Evolutionary conservation across 1,284 basidiomycete genomes (phyloP).

Genomic region (Neotropicomus parvogracilis): DNA sequence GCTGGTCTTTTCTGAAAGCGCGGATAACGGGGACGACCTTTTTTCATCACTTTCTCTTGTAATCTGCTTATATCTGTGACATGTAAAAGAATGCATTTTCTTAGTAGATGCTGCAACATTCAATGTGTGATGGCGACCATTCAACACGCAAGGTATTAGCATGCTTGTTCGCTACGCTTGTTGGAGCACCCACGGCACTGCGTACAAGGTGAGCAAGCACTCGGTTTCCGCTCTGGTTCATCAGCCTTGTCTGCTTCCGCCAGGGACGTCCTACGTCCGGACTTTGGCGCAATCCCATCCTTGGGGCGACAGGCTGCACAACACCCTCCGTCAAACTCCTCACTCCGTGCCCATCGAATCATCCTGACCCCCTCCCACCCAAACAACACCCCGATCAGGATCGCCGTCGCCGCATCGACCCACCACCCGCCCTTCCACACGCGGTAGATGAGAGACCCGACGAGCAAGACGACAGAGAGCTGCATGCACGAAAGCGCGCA

Average conservation of each 20-base stretch:
- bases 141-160: background rate
- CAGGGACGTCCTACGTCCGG: background rate
- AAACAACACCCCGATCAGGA: conserved; percentile 40
- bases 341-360: conserved; percentile 36
- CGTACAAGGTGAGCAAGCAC: background rate
- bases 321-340: conserved; percentile 40
- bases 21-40: background rate
- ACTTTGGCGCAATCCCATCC: background rate
- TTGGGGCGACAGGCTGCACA: conserved; percentile 20
- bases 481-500: conserved; percentile 36
- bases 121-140: no score
- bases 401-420: conserved; percentile 42
- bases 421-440: conserved; percentile 46
- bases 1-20: background rate
- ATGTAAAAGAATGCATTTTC: conserved; percentile 3
- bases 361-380: conserved; percentile 43
- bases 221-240: conserved; percentile 4
- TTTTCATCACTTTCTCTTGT: conserved; percentile 5
- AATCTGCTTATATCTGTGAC: conserved; percentile 11
- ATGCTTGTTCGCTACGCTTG: background rate
- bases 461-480: conserved; percentile 36
- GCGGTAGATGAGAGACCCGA: conserved; percentile 36
- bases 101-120: background rate
- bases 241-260: background rate
- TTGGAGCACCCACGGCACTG: conserved; percentile 2